Conservation (phyloP, 1,139 yeast genomes). For the Scheffersomyces stambukii region DNA sequence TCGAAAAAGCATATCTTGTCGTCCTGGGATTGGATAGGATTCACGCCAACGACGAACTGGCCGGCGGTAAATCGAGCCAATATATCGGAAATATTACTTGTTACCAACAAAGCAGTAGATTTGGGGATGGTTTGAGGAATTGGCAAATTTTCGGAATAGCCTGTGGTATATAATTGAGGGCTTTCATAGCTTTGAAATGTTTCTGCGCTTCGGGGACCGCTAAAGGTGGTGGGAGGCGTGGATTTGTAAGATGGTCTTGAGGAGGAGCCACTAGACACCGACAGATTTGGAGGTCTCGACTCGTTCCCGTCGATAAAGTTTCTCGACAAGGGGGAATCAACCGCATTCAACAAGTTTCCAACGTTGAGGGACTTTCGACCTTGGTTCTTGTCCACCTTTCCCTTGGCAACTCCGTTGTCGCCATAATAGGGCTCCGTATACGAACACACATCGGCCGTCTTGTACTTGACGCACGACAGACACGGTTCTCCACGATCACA, state of each 20-base stretch:
- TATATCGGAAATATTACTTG: conserved; percentile 6
- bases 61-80: conserved; percentile 1
- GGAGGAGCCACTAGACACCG: neutral
- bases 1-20: conserved; percentile 26
- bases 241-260: neutral
- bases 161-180: too few species aligned
- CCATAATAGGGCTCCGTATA: conserved; percentile 19
- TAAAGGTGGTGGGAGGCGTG: neutral
- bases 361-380: neutral
- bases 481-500: conserved; percentile 26
- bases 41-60: conserved; percentile 17
- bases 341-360: neutral
- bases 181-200: too few species aligned
- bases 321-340: neutral
- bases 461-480: conserved; percentile 24
- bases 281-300: conserved; percentile 1
- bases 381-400: neutral
- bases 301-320: too few species aligned
- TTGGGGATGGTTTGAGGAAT: conserved; percentile 12
- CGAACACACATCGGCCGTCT: conserved; percentile 23
- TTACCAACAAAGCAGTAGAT: conserved; percentile 1
- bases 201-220: too few species aligned
- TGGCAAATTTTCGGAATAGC: conserved; percentile 7
- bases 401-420: conserved; percentile 1
- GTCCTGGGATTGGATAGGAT: conserved; percentile 19